Conservation (phyloP, 1,284 basidiomycete genomes). For the Microbotryum silenes-acaulis region DNA sequence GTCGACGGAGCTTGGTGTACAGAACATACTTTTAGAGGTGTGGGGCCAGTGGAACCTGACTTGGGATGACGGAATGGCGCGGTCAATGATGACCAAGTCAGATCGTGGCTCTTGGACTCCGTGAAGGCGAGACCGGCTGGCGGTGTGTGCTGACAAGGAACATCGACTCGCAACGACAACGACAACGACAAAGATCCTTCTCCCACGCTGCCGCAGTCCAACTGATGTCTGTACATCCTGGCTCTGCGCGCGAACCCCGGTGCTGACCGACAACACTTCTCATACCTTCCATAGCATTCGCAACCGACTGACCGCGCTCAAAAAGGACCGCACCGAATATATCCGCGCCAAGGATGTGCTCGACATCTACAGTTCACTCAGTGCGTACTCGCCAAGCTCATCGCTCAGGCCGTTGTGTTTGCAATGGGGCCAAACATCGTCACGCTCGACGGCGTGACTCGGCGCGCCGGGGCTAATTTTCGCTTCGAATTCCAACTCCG, state of each 20-base stretch:
- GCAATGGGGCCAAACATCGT: not conserved
- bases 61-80: too few relatives aligned
- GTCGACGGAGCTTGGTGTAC: too few relatives aligned
- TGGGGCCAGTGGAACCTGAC: too few relatives aligned
- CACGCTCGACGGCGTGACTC: not conserved
- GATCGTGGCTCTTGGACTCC: too few relatives aligned
- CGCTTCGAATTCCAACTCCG: not conserved
- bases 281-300: slow-evolving; percentile 59
- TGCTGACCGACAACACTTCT: slow-evolving; percentile 26
- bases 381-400: slow-evolving; percentile 44
- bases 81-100: too few relatives aligned
- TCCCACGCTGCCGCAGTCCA: not conserved
- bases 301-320: slow-evolving; percentile 57
- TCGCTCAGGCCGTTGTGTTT: too few relatives aligned
- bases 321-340: slow-evolving; percentile 48
- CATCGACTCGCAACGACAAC: too few relatives aligned
- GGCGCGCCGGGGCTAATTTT: not conserved
- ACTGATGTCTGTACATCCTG: not conserved
- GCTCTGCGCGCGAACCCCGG: not conserved
- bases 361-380: slow-evolving; percentile 82
- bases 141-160: not conserved
- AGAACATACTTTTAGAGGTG: too few relatives aligned
- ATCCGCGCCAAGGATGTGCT: slow-evolving; percentile 70
- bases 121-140: not conserved
- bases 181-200: not conserved